Conservation (phyloP, 2,329 filamentous ascomycete genomes). For the Balansia obtecta region DNA sequence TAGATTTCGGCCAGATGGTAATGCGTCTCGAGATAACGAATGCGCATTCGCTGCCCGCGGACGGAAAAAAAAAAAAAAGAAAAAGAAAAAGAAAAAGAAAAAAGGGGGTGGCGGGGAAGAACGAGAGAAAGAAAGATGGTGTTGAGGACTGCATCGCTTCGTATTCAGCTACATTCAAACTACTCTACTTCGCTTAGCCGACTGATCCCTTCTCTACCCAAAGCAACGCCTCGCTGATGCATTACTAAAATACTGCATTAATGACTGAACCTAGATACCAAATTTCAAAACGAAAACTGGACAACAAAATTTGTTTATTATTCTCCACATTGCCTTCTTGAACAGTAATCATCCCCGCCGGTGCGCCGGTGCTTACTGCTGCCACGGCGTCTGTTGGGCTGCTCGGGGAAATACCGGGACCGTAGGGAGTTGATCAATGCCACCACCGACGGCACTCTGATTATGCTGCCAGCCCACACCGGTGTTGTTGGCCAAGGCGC, state of each 20-base stretch:
- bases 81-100: too few relatives aligned
- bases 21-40: too few relatives aligned
- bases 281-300: not conserved
- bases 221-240: slow-evolving; percentile 9
- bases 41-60: too few relatives aligned
- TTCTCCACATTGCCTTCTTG: not conserved
- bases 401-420: slow-evolving; percentile 79
- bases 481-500: slow-evolving; percentile 81
- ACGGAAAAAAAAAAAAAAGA: too few relatives aligned
- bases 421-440: slow-evolving; percentile 66
- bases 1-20: too few relatives aligned
- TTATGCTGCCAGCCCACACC: slow-evolving; percentile 80
- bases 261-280: slow-evolving; percentile 1
- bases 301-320: not conserved
- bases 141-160: not conserved
- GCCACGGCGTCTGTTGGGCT: slow-evolving; percentile 49
- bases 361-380: slow-evolving; percentile 21
- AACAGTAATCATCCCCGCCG: not conserved
- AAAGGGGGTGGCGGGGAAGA: too few relatives aligned
- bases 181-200: not conserved
- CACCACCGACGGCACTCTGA: slow-evolving; percentile 68
- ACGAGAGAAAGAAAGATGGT: too few relatives aligned
- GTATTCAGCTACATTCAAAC: not conserved
- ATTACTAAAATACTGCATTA: slow-evolving; percentile 5
- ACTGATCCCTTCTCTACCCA: not conserved